Base-by-base conservation (phyloP, 2,329 filamentous ascomycete genomes). In the Cadophora sp. region DNA sequence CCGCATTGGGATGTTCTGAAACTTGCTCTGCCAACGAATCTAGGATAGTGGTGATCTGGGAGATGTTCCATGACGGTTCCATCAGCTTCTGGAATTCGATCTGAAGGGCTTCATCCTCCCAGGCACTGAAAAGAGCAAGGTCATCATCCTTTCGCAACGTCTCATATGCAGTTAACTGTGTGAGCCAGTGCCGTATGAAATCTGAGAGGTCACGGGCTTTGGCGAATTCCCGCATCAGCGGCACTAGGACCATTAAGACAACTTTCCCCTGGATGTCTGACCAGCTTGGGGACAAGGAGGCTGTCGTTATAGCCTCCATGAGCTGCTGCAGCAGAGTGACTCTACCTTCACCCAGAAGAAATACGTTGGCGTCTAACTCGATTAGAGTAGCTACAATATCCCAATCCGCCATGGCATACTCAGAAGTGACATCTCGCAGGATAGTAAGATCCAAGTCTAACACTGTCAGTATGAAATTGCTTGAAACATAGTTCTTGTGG, bases 311-410 rank as follows among this genome's bases (percentile, higher is more conserved):
- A 47, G 70, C 72, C 22, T 71, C 69, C 36, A 82, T 72, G 14
- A 82, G 66, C 1, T 71, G 66, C 11, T 74, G 68, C 5, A 79
- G 66, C 13, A 79, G 61, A 48, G 6, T 6, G 6, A 22, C 22
- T n/a, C 16, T 65, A 27, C 77, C 62, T 20, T 75, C 70, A 27
- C 77, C 72, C 30, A 79, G 75, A 1, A 82, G 75, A 68, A 85
- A 83, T 5, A 82, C 78, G 67, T 81, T 81, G 3, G 81, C 71
- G 69, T 85, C 82, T 60, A 83, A 79, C 24, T 77, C 73, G 20
- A 84, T 74, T n/a, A 83, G 73, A 36, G 79, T 78, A 14, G 79
- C 77, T 22, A 84, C 63, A 22, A 85, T 68, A 1, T 70, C 65
- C 80, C 81, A 83, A 58, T 74, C 67, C 4, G 62, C 64, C 39